A percentile compares a stretch with the other conserved stretches of the same genome.
Evolutionary conservation across 202 grass and related monocot genomes (phyloP).

Genomic region (Cymbopogon flexuosus): DNA sequence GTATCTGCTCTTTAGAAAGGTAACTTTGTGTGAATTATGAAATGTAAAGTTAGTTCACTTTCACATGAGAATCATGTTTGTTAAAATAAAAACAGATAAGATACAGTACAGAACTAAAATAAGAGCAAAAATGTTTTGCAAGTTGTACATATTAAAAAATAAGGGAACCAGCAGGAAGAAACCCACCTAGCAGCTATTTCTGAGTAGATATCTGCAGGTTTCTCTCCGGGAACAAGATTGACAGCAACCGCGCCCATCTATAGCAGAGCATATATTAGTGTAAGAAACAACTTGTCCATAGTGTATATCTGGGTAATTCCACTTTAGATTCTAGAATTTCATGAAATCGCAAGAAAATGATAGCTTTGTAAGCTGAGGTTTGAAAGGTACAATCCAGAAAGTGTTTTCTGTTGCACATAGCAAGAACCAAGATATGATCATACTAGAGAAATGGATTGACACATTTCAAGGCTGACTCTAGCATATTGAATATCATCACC

Average conservation of each 20-base stretch:
- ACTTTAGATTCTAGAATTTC: background rate
- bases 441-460: background rate
- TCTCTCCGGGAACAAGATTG: slow-evolving; percentile 83
- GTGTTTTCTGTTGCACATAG: background rate
- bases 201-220: slow-evolving; percentile 93
- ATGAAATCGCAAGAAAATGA: slow-evolving; percentile 16
- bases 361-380: background rate
- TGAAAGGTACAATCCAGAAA: background rate
- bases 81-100: background rate
- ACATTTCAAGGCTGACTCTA: background rate
- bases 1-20: background rate
- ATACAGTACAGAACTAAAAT: background rate
- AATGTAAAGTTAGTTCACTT: background rate
- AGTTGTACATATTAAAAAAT: background rate
- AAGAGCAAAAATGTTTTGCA: background rate
- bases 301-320: slow-evolving; percentile 23
- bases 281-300: background rate
- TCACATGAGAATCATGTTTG: background rate
- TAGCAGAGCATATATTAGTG: slow-evolving; percentile 15
- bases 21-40: background rate
- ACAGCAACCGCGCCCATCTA: slow-evolving; percentile 85
- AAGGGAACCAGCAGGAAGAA: background rate
- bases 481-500: background rate
- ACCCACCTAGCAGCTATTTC: slow-evolving; percentile 79
- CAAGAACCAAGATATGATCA: background rate